These are phyloP conservation scores for Colletotrichum camelliae DNA, from an alignment of 2,329 filamentous ascomycete species.

Conservation along the genomic window DNA sequence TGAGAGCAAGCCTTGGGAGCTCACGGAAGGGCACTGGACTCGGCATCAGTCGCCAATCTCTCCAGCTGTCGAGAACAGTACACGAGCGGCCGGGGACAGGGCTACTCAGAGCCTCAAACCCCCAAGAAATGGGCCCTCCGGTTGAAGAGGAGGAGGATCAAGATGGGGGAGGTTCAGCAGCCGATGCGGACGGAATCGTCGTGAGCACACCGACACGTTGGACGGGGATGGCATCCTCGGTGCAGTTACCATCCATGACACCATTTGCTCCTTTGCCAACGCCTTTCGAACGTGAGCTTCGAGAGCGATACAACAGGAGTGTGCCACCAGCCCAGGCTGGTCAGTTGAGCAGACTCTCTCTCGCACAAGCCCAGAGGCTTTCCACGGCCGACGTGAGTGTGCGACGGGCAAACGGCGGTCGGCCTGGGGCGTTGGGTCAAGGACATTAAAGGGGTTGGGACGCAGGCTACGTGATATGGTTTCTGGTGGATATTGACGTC, in stretches of 20 bases:
- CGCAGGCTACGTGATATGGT: neutral
- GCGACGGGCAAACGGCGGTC: neutral
- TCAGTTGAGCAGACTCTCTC: constrained; percentile 10
- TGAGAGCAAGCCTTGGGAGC: neutral
- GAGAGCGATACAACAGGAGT: constrained; percentile 23
- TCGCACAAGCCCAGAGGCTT: constrained; percentile 2
- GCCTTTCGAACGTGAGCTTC: constrained; percentile 43
- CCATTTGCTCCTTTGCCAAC: constrained; percentile 47
- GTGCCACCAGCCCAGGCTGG: neutral
- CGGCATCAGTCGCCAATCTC: neutral
- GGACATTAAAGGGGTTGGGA: neutral
- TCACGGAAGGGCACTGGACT: neutral
- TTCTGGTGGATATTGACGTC: neutral
- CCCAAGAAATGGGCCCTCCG: neutral
- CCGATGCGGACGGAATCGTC: neutral
- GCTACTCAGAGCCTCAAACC: neutral
- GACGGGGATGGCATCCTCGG: constrained; percentile 45
- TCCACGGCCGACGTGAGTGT: neutral
- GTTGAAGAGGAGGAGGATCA: constrained; percentile 19
- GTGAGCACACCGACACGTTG: constrained; percentile 52
- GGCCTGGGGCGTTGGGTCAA: neutral
- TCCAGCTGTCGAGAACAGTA: constrained; percentile 9
- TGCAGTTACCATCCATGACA: constrained; percentile 46
- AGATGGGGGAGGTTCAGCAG: neutral
- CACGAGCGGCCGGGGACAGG: neutral